phyloP scores from a whole-genome alignment of 2,329 filamentous ascomycete species.

The Aureobasidium sp. region DNA sequence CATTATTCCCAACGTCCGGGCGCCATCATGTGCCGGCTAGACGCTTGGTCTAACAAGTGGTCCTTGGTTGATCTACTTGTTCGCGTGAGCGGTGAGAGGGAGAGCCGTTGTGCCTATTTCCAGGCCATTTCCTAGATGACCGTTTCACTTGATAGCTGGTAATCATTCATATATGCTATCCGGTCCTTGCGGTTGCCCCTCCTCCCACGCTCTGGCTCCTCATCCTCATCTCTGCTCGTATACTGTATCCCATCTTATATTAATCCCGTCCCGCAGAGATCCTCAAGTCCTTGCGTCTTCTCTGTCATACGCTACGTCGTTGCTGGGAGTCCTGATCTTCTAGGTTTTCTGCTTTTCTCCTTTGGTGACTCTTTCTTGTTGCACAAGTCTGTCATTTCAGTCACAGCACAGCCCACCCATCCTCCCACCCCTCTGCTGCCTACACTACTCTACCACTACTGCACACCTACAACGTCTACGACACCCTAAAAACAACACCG shows the following conservation, averaged over 20 bases:
- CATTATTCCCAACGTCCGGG: conserved; percentile 14
- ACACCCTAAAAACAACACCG: neutral
- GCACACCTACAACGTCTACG: conserved; percentile 2
- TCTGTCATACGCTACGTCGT: conserved; percentile 5
- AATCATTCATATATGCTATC: conserved; percentile 8
- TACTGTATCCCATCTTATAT: conserved; percentile 5
- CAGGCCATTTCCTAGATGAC: conserved; percentile 13
- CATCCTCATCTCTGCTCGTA: neutral
- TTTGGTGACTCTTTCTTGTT: neutral
- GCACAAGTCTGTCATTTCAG: conserved; percentile 12
- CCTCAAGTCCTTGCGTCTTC: conserved; percentile 1
- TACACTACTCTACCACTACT: neutral
- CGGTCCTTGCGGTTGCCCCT: conserved; percentile 9
- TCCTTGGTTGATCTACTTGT: conserved; percentile 6
- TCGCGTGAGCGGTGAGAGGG: conserved; percentile 13
- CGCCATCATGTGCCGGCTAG: conserved; percentile 16
- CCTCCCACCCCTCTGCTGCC: neutral
- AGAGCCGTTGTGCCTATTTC: conserved; percentile 14
- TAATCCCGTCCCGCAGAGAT: conserved; percentile 1
- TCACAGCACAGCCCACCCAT: conserved; percentile 12
- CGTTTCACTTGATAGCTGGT: conserved; percentile 12
- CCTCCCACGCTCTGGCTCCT: conserved; percentile 12
- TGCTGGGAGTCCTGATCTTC: conserved; percentile 7
- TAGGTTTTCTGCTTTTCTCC: neutral
- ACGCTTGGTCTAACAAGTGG: conserved; percentile 13